Evolutionary conservation across 2,329 filamentous ascomycete species (phyloP), one percentile per base, ranked within the genome.

Genomic region (Ramularia endophylla): DNA sequence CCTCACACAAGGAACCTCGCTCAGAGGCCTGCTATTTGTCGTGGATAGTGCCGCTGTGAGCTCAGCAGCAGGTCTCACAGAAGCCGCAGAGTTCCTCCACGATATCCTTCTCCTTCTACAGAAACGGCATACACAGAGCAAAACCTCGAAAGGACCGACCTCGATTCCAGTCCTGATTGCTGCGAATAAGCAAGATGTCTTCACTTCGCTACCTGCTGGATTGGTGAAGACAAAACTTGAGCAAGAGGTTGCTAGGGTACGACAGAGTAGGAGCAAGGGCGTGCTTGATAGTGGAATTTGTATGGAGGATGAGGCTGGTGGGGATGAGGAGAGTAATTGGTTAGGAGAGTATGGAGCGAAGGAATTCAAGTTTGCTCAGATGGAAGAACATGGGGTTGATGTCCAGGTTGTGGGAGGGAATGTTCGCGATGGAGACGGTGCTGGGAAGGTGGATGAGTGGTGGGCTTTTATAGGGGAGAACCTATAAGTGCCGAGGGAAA

Each of bases 181-280:
- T 2, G 89, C 88, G 40, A 98, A 97, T 67, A 98, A 98, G 73
- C 77, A 88, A 60, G 92, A 98, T 63, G 73, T 98, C 1, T 98
- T 98, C 62, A 95, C 92, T 0, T 87, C 90, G 6, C 69, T 95
- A 38, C 92, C 92, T 0, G 78, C 85, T 0, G 74, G 77, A 5
- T 71, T 94, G 22, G 85, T 95, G 44, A 83, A 78, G 63, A 73
- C 74, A 39, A 78, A 77, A 50, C 71, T 98, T 11, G 89, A 97
- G 67, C 71, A 74, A 9, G 90, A 95, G 63, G 79, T 97, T 46
- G 79, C 81, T 18, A 78, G 83, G 36, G 83, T 97, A 38, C 78
- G 90, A 35, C 72, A 74, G 43, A 85, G 85, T 29, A 81, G 80
- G 60, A 85, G 82, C 54, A 90, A 85, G 66, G 88, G 87, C 0